Conservation (phyloP, 2,329 filamentous ascomycete species). For the Trichoderma sp. region DNA sequence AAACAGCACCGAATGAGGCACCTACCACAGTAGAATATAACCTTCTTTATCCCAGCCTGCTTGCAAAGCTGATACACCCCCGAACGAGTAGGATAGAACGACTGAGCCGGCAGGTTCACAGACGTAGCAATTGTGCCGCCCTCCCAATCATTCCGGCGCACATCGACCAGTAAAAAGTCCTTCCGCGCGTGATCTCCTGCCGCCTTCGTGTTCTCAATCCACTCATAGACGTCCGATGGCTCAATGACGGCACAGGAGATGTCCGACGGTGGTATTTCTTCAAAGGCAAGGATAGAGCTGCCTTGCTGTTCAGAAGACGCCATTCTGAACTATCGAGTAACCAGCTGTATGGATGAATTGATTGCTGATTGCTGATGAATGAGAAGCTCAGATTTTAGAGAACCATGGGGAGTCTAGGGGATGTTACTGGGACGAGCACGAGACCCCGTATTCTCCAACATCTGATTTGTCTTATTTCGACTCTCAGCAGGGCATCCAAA, state of each 20-base stretch:
- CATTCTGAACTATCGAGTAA: neutral
- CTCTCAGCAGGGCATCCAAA: neutral
- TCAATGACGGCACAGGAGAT: conserved; percentile 42
- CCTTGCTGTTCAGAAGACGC: neutral
- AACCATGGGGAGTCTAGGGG: neutral
- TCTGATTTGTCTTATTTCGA: neutral
- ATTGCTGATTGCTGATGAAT: neutral
- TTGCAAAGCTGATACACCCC: conserved; percentile 52
- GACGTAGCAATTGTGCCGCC: conserved; percentile 62
- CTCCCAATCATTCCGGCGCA: conserved; percentile 55
- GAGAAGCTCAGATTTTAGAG: neutral
- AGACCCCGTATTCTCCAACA: conserved; percentile 7
- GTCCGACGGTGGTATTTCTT: conserved; percentile 41
- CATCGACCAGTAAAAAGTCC: conserved; percentile 52
- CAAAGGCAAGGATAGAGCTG: conserved; percentile 10
- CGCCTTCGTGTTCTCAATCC: conserved; percentile 39
- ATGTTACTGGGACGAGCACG: neutral
- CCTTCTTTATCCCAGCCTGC: conserved; percentile 48
- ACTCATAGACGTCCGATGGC: conserved; percentile 41
- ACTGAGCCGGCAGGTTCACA: conserved; percentile 59
- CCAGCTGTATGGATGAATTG: neutral
- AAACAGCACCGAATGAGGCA: neutral
- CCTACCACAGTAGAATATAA: conserved; percentile 60
- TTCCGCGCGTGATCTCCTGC: conserved; percentile 31
- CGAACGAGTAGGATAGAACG: conserved; percentile 52